Evolutionary conservation across 306 rosid genomes (phyloP).

Genomic region (Acmispon strigosus): DNA sequence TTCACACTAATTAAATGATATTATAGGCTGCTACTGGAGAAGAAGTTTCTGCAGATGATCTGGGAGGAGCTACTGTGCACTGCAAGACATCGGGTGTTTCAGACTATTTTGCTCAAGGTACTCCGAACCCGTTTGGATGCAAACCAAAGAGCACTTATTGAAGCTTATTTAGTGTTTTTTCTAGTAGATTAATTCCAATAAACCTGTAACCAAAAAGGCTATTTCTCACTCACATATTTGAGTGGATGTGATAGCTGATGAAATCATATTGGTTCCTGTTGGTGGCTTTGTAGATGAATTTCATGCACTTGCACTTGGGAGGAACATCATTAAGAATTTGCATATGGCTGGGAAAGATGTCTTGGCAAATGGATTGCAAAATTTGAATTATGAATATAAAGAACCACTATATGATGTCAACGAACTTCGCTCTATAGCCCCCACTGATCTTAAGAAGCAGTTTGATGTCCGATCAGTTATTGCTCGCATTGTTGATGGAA

Average conservation of each 20-base stretch:
- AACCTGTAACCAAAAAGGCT: no score
- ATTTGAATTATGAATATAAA: slow-evolving; percentile 30
- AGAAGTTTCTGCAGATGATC: slow-evolving; percentile 89
- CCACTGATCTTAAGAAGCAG: slow-evolving; percentile 79
- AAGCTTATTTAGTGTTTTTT: no score
- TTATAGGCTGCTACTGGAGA: slow-evolving; percentile 96
- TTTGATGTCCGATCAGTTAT: slow-evolving; percentile 86
- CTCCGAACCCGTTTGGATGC: no score
- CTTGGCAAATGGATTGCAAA: slow-evolving; percentile 36
- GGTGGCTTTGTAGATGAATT: slow-evolving; percentile 56
- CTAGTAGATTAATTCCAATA: no score
- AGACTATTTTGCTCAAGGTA: slow-evolving; percentile 97
- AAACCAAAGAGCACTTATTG: no score
- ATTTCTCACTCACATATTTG: not conserved
- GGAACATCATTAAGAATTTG: slow-evolving; percentile 79
- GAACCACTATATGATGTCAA: slow-evolving; percentile 68
- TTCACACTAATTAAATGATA: slow-evolving; percentile 20
- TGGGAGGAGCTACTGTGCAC: slow-evolving; percentile 88
- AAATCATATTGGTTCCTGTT: not conserved
- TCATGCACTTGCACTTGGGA: slow-evolving; percentile 85
- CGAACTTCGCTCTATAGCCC: slow-evolving; percentile 91
- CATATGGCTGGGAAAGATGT: slow-evolving; percentile 84
- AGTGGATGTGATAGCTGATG: not conserved
- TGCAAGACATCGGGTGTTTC: slow-evolving; percentile 96
- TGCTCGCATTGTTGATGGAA: slow-evolving; percentile 87